A percentile compares a stretch with the other conserved stretches of the same genome.
Conservation (phyloP, 148 eudicot genomes). For the Diospyros kaki region DNA sequence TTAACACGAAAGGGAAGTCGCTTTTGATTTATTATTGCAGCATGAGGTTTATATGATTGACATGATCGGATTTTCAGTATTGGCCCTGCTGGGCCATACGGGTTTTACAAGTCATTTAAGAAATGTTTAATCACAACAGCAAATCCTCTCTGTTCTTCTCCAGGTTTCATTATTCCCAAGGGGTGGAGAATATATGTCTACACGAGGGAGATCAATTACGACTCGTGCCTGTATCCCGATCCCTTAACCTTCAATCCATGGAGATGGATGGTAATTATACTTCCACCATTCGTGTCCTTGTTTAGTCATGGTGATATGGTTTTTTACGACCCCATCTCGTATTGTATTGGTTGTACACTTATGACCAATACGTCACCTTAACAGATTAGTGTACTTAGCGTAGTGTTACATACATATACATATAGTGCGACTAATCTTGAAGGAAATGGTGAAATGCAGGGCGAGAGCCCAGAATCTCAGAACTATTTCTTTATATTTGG, state of each 20-base stretch:
- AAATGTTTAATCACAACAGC: background rate
- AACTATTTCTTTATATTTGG: conserved; percentile 74
- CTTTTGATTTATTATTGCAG: conserved; percentile 8
- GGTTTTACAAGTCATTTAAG: background rate
- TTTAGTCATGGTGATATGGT: too few relatives aligned
- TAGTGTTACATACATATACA: background rate
- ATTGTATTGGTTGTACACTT: too few relatives aligned
- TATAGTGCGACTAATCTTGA: background rate
- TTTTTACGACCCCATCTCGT: too few relatives aligned
- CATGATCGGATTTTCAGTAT: conserved; percentile 1
- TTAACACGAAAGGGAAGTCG: conserved; percentile 9
- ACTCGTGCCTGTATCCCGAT: conserved; percentile 68
- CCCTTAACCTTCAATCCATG: conserved; percentile 88
- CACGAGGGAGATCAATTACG: conserved; percentile 87
- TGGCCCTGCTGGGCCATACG: conserved; percentile 8
- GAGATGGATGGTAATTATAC: conserved; percentile 87
- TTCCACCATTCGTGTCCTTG: too few relatives aligned
- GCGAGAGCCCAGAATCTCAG: conserved; percentile 59
- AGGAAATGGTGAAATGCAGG: conserved; percentile 38
- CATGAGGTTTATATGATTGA: conserved; percentile 6
- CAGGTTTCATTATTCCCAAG: conserved; percentile 82
- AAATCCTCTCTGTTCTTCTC: conserved; percentile 14
- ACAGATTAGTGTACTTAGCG: background rate
- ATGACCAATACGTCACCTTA: too few relatives aligned
- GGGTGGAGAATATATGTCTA: conserved; percentile 99